phyloP scores from a whole-genome alignment of 495 filamentous ascomycete species.

The Cercophora samala region DNA sequence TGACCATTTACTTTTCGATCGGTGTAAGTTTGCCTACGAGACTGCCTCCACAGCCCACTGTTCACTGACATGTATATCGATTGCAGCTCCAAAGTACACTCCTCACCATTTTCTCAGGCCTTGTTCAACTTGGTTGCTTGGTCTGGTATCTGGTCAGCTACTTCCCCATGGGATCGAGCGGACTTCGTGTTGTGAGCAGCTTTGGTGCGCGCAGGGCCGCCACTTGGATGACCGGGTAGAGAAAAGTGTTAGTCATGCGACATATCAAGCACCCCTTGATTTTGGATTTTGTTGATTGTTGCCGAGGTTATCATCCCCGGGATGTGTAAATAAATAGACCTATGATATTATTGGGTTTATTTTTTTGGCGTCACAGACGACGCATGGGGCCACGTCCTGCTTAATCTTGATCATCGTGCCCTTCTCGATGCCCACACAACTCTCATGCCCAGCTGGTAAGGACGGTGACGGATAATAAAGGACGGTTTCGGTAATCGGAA shows the following conservation, averaged over 20 bases:
- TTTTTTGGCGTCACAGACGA: too few relatives aligned
- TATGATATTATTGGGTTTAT: too few relatives aligned
- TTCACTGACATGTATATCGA: constrained; percentile 20
- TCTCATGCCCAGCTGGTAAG: not conserved
- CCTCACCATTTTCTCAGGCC: constrained; percentile 77
- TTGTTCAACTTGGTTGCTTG: constrained; percentile 77
- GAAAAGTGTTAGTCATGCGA: not conserved
- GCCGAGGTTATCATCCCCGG: not conserved
- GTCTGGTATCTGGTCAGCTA: constrained; percentile 96
- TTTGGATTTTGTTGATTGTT: not conserved
- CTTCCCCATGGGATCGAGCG: constrained; percentile 93
- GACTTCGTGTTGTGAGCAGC: constrained; percentile 77
- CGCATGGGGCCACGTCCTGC: not conserved
- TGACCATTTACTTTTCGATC: constrained; percentile 89
- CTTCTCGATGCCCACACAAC: not conserved
- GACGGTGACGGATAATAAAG: not conserved
- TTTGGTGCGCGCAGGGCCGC: constrained; percentile 81
- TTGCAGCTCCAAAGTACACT: constrained; percentile 70
- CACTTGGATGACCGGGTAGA: constrained; percentile 81
- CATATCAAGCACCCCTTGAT: not conserved
- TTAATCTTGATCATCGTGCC: not conserved
- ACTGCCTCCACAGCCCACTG: not conserved
- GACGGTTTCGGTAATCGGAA: not conserved
- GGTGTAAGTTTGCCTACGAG: constrained; percentile 61
- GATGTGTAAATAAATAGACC: not conserved